Base-by-base conservation (phyloP, 805 yeast species). In the Metschnikowia kunwiensis region DNA sequence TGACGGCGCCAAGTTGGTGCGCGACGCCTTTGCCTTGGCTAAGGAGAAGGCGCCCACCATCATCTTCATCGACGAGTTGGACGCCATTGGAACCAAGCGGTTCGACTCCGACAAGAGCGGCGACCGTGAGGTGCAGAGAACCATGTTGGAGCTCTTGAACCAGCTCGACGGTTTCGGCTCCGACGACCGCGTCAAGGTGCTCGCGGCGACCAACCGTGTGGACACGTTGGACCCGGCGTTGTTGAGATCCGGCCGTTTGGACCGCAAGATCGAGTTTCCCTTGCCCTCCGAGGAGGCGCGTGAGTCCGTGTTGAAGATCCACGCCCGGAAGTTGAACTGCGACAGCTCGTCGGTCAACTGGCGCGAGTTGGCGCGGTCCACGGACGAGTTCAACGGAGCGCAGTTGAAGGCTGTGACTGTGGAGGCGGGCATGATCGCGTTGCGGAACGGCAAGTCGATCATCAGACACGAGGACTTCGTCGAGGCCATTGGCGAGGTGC, bases 341-440 rank as follows among this genome's bases (percentile, higher is more conserved):
- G 96, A 87, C 60, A 66, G 65, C 50, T 82, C 78, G 42, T 80
- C 85, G 25, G 88, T 93, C 46, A 93, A 93, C 68, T 93, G 98
- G 98, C 86, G 88, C 63, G 98, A 93, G 69, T 77, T 93, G 58
- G 97, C 99, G 4, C 78, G 98, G 60, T 86, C 96, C 6, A 93
- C 98, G 0, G 98, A 93, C 62, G 99, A 93, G 65, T 93, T 93
- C 64, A 93, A 93, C 57, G 99, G 99, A 58, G 99, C 99, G 1
- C 98, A 93, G 66, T 73, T 93, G 60, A 93, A 93, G 69, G 98
- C 98, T 2, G 99, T 93, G 27, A 89, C 97, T 6, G 98, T 93
- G 15, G 99, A 93, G 63, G 98, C 99, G 5, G 99, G 99, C 58
- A 93, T 93, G 99, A 93, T 93, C 65, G 99, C 98, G 2, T 73